Base-by-base conservation (phyloP, 2,329 filamentous ascomycete genomes). In the Tolypocladium capitatum region DNA sequence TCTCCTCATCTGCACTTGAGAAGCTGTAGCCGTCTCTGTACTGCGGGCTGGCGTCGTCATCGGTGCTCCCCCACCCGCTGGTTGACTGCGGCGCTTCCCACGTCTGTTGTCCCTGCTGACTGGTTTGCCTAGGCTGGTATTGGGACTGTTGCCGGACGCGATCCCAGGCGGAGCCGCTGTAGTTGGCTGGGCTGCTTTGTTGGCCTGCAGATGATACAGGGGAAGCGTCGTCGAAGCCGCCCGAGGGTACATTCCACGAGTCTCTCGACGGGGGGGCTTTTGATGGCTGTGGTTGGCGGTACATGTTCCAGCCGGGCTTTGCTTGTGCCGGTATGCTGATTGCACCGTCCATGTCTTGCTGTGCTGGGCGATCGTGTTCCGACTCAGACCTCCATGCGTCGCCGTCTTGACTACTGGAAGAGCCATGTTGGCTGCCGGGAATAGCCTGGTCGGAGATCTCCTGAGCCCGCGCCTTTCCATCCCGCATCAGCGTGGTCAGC, bases 91-190 rank as follows among this genome's bases (percentile, higher is more conserved):
- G 46, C 44, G 47, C 45, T 20, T 51, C 52, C 54, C 54, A 53
- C 8, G 53, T 46, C 42, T 49, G 47, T 31, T 49, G 49, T n/a
- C 30, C 35, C 38, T 58, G 58, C 18, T 57, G 53, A 18, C 47
- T 46, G 24, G 51, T 46, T 43, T 53, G 51, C 9, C 49, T 48
- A 50, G 41, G 61, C 49, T 54, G 65, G 59, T 47, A 46, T 43
- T 54, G 57, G 7, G 61, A 50, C 50, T 70, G 62, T 43, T 68
- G 63, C 34, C 71, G 66, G 33, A 74, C 48, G 28, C 69, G 66
- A 28, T 72, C 70, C 71, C 71, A 74, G 3, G 69, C 51, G 5
- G 69, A 72, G 28, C 62, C 60, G 9, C 56, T 50, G 46, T 52
- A 43, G 42, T 51, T 51, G 8, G 49, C 24, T 18, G 51, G 33